Evolutionary conservation across 2,329 filamentous ascomycete species (phyloP), one percentile per base, ranked within the genome.

Genomic region (Botrytis cinerea): DNA sequence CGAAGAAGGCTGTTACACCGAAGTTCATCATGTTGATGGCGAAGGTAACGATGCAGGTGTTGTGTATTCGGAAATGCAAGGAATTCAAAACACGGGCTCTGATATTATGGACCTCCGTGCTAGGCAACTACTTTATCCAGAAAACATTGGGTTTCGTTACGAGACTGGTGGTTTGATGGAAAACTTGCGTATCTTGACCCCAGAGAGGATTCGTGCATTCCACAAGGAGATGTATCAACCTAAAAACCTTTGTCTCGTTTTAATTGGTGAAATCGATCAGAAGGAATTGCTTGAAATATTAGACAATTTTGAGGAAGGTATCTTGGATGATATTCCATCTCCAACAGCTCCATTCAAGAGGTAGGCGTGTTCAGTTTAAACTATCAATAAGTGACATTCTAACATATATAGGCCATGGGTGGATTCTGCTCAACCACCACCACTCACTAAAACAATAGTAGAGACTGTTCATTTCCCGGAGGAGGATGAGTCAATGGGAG

Each of bases 41-140:
- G 90, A 93, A 77, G 96, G 96, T 73, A 92, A 98, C 76, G 96
- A 99, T 86, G 96, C 96, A 60, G 96, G 94, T 75, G 95, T 98
- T 1, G 96, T 99, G 14, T 99, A 99, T 83, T 98, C 95, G 0
- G 96, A 99, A 83, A 99, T 99, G 96, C 96, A 99, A 83, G 96
- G 91, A 38, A 90, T 97, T 2, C 93, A 98, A 81, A 97, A 97
- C 80, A 91, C 90, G 70, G 91, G 92, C 77, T 86, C 87, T 12
- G 94, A 97, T 81, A 89, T 98, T 74, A 97, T 98, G 88, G 93
- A 97, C 76, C 86, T 98, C 73, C 88, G 89, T 76, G 91, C 93
- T 70, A 91, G 93, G 59, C 90, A 93, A 3, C 85, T 96, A 62
- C 85, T 97, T 51, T 99, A 98, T 78, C 95, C 95, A 0, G 90